Base-by-base conservation (phyloP, 129 eudicot genomes). In the Helianthus annuus region DNA sequence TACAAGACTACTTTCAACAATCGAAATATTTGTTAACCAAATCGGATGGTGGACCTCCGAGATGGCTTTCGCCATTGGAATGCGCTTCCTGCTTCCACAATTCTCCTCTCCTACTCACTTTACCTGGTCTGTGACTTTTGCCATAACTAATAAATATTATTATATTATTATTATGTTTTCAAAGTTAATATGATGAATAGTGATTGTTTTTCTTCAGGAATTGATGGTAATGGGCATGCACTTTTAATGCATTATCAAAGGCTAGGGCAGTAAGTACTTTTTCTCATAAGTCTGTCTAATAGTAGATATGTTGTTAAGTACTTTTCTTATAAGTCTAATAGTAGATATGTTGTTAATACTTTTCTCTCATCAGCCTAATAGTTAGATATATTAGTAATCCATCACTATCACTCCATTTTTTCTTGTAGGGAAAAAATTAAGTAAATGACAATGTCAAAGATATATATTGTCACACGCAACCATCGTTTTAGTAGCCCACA, bases 11-110 rank as follows among this genome's bases (percentile, higher is more conserved):
- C 69, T 85, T 85, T 13, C 72, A 76, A 46, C 80, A 64, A 49
- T 76, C 86, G 4, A 69, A 8, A 15, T 66, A 83, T 61, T 3
- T 85, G 81, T 68, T 68, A 8, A 49, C 65, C 14, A 57, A 68
- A 57, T 63, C 79, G 13, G 87, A 79, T 70, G 85, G 85, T 9
- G 96, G 96, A 5, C 91, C 91, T 0, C 96, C 91, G 2, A 84
- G 91, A 16, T 88, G 96, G 96, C 85, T 85, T 71, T 80, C 88
- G 46, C 90, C 90, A 3, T 62, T 78, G 78, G 88, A 80, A 24
- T 79, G 87, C 44, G 77, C 75, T 0, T 52, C 89, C 12, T 61
- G 84, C 5, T 36, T 75, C 10, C 68, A 82, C 62, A n/a, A 56
- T 22, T 75, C 87, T 40, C 95, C 95, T 55, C 86, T 83, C 32